Evolutionary conservation across 73 alveolate genomes (phyloP).

Genomic region (Diophrys appendiculata): DNA sequence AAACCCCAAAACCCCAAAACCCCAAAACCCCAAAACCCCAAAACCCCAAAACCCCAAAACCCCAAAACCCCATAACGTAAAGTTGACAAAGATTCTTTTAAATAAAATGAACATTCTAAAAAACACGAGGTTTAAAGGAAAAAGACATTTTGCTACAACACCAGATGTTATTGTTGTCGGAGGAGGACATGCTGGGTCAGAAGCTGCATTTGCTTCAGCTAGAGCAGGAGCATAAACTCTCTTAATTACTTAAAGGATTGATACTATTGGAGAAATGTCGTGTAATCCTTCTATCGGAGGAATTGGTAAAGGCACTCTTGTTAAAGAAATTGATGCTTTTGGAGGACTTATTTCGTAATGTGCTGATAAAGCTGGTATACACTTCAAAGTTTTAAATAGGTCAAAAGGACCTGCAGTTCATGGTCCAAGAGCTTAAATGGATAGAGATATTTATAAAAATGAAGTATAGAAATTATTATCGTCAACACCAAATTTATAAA

Average conservation of each 20-base stretch:
- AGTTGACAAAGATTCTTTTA: too few species aligned
- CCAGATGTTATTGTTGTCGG: slow-evolving; percentile 73
- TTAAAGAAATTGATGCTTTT: slow-evolving; percentile 75
- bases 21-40: too few species aligned
- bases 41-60: too few species aligned
- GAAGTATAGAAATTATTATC: slow-evolving; percentile 36
- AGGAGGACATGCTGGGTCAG: slow-evolving; percentile 85
- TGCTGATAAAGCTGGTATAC: slow-evolving; percentile 69
- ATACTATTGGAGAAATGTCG: slow-evolving; percentile 72
- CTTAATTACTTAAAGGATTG: slow-evolving; percentile 50
- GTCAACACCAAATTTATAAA: slow-evolving; percentile 13
- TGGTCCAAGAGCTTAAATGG: slow-evolving; percentile 76
- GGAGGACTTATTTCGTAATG: slow-evolving; percentile 68
- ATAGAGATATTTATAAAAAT: slow-evolving; percentile 68
- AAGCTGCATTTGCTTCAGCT: slow-evolving; percentile 76
- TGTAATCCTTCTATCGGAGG: slow-evolving; percentile 78
- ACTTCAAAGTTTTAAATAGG: slow-evolving; percentile 64
- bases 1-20: too few species aligned
- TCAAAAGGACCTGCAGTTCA: slow-evolving; percentile 73
- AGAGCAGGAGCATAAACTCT: slow-evolving; percentile 69
- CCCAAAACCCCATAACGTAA: too few species aligned
- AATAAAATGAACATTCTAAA: too few species aligned
- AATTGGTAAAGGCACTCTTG: slow-evolving; percentile 65
- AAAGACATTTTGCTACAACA: too few species aligned
- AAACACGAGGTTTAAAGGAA: too few species aligned